Percentiles rank a stretch among this genome's conserved stretches.
Conservation (phyloP, 176 grass and related monocot species). For the Panicum miliaceum region DNA sequence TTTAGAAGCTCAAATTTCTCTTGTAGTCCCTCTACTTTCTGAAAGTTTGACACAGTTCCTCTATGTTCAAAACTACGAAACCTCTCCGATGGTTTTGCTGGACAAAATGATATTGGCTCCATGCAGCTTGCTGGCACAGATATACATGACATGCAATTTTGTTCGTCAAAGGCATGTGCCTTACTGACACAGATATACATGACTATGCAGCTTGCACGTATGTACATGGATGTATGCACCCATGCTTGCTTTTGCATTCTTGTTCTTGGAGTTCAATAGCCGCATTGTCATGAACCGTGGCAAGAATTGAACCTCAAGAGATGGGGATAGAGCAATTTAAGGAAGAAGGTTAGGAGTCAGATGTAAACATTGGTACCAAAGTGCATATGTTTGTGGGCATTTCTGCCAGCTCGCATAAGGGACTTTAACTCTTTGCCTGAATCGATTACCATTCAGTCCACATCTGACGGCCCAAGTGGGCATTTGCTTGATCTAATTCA, state of each 20-base stretch:
- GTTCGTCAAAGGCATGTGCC: not conserved
- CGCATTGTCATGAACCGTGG: not conserved
- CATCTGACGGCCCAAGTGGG: not conserved
- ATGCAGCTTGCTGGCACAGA: not conserved
- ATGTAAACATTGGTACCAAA: not conserved
- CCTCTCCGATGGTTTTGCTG: not conserved
- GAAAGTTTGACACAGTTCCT: not conserved
- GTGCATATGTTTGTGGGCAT: not conserved
- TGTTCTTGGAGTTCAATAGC: not conserved
- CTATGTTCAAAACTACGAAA: not conserved
- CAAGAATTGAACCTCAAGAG: not conserved
- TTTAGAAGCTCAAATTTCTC: not conserved
- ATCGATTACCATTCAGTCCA: not conserved
- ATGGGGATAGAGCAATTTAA: not conserved
- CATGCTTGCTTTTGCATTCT: not conserved
- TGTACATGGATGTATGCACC: not conserved
- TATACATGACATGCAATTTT: not conserved
- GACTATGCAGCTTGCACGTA: not conserved
- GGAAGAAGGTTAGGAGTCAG: not conserved
- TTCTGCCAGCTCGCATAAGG: not conserved
- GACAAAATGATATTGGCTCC: not conserved
- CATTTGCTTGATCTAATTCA: not conserved
- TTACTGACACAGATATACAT: not conserved
- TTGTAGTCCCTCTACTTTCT: not conserved
- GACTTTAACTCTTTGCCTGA: not conserved